Base-by-base conservation (phyloP, 768 basidiomycete species). In the Lentinus brumalis region DNA sequence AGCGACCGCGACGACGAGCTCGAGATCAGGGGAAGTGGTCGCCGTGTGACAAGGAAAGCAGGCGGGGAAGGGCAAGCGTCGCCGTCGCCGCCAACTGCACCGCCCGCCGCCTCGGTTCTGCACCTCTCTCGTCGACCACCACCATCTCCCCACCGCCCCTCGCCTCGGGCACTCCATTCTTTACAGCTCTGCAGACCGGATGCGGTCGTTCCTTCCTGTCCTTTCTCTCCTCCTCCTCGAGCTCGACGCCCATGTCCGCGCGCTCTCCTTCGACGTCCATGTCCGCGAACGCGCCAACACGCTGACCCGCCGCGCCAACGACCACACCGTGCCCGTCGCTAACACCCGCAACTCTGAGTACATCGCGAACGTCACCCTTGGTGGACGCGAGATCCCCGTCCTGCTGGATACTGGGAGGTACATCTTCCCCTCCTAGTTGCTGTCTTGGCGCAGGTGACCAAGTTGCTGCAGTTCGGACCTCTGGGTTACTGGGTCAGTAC, bases 361-460 rank as follows among this genome's bases (percentile, higher is more conserved):
- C 69, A 83, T 87, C 53, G 78, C 82, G 44, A 91, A 89, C 67
- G 79, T 92, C 63, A 88, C 87, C 16, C 74, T 92, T 42, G 87
- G 83, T 15, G 87, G 87, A n/a, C 73, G 73, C 21, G 68, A 75
- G 4, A 75, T 88, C 63, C 78, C 80, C 30, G 87, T 92, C 53
- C 76, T 91, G 67, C 73, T 92, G 55, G 91, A 92, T 70, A 91
- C 89, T 7, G 91, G 91, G 74, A 92, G 89, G 89, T 86, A 62
- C n/a, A 75, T 61, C 6, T 47, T 18, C 45, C 15, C 47, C 0
- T 26, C 5, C 31, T 14, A 46, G 18, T 39, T 21, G 16, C 21
- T 15, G 21, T 35, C 35, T 49, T 16, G 55, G 29, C 47, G 41
- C 41, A 35, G 9, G 54, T 58, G 46, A 62, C 18, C 53, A 5